Evolutionary conservation across 106 monocot genomes (phyloP).

Genomic region (Vanilla planifolia): DNA sequence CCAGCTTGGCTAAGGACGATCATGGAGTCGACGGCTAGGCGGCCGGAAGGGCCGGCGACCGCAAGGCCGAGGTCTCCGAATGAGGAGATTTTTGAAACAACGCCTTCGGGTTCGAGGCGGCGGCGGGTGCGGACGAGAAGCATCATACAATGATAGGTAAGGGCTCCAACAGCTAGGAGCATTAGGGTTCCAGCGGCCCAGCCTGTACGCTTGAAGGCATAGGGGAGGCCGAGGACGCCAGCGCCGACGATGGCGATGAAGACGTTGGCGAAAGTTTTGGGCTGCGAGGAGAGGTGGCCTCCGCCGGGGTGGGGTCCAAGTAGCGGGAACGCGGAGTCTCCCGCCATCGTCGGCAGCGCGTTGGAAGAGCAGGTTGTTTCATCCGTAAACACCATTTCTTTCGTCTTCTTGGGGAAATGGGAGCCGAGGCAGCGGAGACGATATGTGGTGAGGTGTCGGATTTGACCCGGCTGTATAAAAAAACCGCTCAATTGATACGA

Average conservation of each 20-base stretch:
- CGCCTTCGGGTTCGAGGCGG: constrained; percentile 31
- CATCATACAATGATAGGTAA: constrained; percentile 86
- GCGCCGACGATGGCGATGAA: constrained; percentile 96
- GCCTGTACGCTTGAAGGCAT: constrained; percentile 84
- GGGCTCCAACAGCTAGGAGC: constrained; percentile 41
- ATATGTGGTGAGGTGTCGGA: no score
- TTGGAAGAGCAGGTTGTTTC: constrained; percentile 19
- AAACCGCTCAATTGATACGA: no score
- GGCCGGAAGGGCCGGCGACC: constrained; percentile 31
- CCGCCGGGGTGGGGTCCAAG: neutral
- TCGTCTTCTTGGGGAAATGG: no score
- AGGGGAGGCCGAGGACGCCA: constrained; percentile 92
- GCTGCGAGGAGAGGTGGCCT: constrained; percentile 58
- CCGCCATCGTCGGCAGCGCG: constrained; percentile 1
- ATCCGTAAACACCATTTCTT: constrained; percentile 11
- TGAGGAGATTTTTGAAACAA: constrained; percentile 32
- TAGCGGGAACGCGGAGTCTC: neutral
- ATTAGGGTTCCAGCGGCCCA: constrained; percentile 55
- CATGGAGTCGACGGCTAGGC: constrained; percentile 47
- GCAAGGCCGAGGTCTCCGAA: constrained; percentile 53
- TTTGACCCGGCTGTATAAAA: no score
- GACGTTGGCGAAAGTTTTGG: constrained; percentile 94
- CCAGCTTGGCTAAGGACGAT: constrained; percentile 47
- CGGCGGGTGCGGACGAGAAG: constrained; percentile 76
- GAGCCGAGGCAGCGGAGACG: no score